Evolutionary conservation across 768 basidiomycete species (phyloP), one percentile per base, ranked within the genome.

Genomic region (Coprinopsis sp.): DNA sequence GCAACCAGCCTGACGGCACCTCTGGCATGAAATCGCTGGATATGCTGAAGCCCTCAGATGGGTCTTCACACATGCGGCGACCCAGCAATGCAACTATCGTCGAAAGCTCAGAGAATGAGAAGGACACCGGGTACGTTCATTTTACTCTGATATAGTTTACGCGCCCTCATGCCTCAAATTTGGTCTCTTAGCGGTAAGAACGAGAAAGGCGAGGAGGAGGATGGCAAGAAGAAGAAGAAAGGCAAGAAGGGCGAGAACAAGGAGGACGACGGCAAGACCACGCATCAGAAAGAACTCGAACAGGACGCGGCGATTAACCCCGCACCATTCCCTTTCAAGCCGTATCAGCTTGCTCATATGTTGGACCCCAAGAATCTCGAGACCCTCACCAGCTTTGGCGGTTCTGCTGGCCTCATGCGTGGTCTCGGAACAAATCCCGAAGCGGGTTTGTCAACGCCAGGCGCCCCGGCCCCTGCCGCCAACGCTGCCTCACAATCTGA

Each of bases 331-430:
- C 61, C 58, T 10, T 82, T 83, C 58, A 82, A 81, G 46, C 90
- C 94, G 0, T 78, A 74, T 50, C 69, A 75, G 40, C 81, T 97
- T 13, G 94, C 94, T 1, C 78, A 81, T 50, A 77, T 96, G 44
- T 81, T 98, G 29, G 94, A 98, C 60, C 92, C 93, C 7, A 97
- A 96, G 67, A 84, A 72, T 51, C 52, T 93, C 10, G 75, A 83
- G 2, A 61, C 72, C 12, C 75, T 99, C 25, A 69, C 69, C 14
- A 64, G 63, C 10, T 71, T 95, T 28, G 93, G 92, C 16, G 96
- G 96, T 33, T 68, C 76, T 6, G 54, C 70, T 0, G 79, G 75
- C 6, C 59, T 98, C 11, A 65, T 95, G 11, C 65, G 68, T 1
- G 86, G 90, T 4, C 77, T 98, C 6, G 90, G 90, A 11, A 84